Percentiles rank a stretch among this genome's conserved stretches.
phyloP scores from a whole-genome alignment of 768 basidiomycete species.

The Mycena floridula region DNA sequence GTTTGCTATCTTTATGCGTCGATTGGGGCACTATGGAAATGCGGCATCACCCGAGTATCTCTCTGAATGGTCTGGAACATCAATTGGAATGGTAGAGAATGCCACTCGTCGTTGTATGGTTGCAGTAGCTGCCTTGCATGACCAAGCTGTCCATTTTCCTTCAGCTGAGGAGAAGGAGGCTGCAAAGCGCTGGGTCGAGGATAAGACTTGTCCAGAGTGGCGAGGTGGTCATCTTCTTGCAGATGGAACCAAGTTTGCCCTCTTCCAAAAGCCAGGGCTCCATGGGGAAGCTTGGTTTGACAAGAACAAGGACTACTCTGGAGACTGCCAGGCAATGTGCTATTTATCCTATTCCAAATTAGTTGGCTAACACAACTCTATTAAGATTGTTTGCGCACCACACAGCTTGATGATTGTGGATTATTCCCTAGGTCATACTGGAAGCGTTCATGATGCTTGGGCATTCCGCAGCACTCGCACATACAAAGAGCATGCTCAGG shows the following conservation, averaged over 20 bases:
- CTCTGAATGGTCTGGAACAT: slow-evolving; percentile 13
- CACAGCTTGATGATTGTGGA: slow-evolving; percentile 14
- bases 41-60: slow-evolving; percentile 18
- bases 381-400: slow-evolving; percentile 9
- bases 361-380: not conserved
- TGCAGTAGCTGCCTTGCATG: slow-evolving; percentile 9
- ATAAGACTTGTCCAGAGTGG: slow-evolving; percentile 7
- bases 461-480: slow-evolving; percentile 14
- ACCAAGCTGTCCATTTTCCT: slow-evolving; percentile 4
- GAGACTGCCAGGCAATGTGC: slow-evolving; percentile 11
- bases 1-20: slow-evolving; percentile 22
- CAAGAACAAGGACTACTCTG: slow-evolving; percentile 12
- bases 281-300: slow-evolving; percentile 11
- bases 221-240: slow-evolving; percentile 11
- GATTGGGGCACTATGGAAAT: slow-evolving; percentile 24
- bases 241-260: slow-evolving; percentile 15
- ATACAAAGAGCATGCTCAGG: slow-evolving; percentile 7
- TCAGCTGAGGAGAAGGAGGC: slow-evolving; percentile 6
- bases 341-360: slow-evolving; percentile 1
- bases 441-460: slow-evolving; percentile 20
- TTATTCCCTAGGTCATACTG: slow-evolving; percentile 16
- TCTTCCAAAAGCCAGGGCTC: slow-evolving; percentile 14
- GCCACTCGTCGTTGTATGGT: slow-evolving; percentile 11
- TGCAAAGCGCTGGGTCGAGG: slow-evolving; percentile 7
- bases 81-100: slow-evolving; percentile 12